These are phyloP conservation scores for Chalciporus pseudorubinellus DNA, from an alignment of 768 basidiomycete species.

Conservation along the genomic window DNA sequence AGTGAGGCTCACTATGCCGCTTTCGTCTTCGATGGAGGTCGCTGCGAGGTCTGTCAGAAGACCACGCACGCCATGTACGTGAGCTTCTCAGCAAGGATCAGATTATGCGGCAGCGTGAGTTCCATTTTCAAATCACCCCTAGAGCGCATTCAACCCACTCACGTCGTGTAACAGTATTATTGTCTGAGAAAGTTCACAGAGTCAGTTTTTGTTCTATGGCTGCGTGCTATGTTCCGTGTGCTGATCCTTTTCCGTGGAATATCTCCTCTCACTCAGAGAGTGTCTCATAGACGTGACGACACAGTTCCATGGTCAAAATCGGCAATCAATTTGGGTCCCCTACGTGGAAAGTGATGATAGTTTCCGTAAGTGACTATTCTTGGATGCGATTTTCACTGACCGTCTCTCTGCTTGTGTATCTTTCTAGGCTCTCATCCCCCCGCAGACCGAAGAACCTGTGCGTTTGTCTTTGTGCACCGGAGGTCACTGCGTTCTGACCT, in stretches of 20 bases:
- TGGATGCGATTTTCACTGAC: background rate
- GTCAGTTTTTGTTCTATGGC: slow-evolving; percentile 11
- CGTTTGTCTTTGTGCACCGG: background rate
- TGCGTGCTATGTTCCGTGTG: background rate
- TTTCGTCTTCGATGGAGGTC: slow-evolving; percentile 56
- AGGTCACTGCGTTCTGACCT: background rate
- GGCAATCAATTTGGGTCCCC: slow-evolving; percentile 18
- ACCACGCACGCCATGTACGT: slow-evolving; percentile 37
- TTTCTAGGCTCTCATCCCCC: background rate
- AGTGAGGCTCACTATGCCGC: slow-evolving; percentile 66
- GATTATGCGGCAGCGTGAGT: slow-evolving; percentile 45
- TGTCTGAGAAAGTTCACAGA: slow-evolving; percentile 15
- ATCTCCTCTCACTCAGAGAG: slow-evolving; percentile 7
- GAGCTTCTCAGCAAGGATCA: slow-evolving; percentile 48
- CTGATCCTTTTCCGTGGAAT: background rate
- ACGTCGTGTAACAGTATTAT: slow-evolving; percentile 14
- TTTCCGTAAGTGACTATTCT: slow-evolving; percentile 18
- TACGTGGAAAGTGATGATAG: slow-evolving; percentile 19
- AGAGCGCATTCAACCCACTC: background rate
- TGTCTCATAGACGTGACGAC: slow-evolving; percentile 4
- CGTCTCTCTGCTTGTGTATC: background rate
- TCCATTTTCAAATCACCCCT: background rate
- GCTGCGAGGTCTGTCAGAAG: slow-evolving; percentile 54
- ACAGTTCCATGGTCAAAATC: background rate
- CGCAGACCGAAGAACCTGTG: slow-evolving; percentile 3